Evolutionary conservation across 306 rosid genomes (phyloP).

Genomic region (Quercus suber): DNA sequence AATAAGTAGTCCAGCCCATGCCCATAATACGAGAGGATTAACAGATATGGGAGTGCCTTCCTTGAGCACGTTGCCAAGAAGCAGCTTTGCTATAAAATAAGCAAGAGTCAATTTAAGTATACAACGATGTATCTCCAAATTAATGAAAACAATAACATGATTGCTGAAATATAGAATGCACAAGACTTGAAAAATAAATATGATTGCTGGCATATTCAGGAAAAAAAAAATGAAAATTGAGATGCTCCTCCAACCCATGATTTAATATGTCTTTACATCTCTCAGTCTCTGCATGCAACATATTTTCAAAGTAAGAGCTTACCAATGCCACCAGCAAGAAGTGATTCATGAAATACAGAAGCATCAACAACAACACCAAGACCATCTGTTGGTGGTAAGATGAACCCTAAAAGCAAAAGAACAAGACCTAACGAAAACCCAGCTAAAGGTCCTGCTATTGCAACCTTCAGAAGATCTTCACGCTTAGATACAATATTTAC

Average conservation of each 20-base stretch:
- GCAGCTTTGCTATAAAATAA: constrained; percentile 68
- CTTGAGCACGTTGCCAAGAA: constrained; percentile 79
- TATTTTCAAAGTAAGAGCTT: constrained; percentile 28
- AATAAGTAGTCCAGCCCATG: constrained; percentile 99
- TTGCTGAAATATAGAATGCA: neutral
- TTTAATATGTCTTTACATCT: constrained; percentile 21
- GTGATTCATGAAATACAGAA: constrained; percentile 94
- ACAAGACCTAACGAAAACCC: constrained; percentile 80
- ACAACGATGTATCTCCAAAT: constrained; percentile 9
- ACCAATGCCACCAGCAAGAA: constrained; percentile 95
- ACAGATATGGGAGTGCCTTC: constrained; percentile 85
- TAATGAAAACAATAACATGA: neutral
- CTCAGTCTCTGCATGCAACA: constrained; percentile 6
- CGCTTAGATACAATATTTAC: constrained; percentile 83
- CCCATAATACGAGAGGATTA: constrained; percentile 96
- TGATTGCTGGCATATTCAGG: neutral
- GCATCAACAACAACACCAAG: constrained; percentile 76
- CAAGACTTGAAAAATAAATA: neutral
- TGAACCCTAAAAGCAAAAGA: constrained; percentile 78
- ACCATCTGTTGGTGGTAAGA: constrained; percentile 90
- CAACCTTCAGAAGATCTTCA: constrained; percentile 91
- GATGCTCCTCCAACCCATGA: constrained; percentile 1
- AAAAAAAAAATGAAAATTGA: neutral
- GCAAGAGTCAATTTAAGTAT: constrained; percentile 5
- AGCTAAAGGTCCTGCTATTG: constrained; percentile 92